Percentiles rank a stretch among this genome's conserved stretches.
phyloP scores from a whole-genome alignment of 257 asterid genomes.

The Leonotis leonurus region DNA sequence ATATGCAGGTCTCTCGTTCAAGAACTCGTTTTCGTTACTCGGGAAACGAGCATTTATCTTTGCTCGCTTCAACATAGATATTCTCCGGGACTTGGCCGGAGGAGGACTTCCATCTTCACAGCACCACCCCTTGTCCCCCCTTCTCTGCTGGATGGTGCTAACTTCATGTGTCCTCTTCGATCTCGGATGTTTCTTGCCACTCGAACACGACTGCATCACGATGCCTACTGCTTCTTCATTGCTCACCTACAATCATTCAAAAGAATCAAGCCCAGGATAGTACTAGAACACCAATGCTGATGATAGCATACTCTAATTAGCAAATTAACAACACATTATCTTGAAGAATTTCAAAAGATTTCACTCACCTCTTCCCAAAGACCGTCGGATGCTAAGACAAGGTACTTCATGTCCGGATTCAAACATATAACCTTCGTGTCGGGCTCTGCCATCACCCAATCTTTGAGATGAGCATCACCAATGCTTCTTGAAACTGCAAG shows the following conservation, averaged over 20 bases:
- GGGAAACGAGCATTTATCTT: constrained; percentile 16
- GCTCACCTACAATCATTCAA: constrained; percentile 35
- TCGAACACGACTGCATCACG: constrained; percentile 36
- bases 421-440: constrained; percentile 50
- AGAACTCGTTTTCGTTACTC: constrained; percentile 25
- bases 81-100: constrained; percentile 41
- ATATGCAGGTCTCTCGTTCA: constrained; percentile 22
- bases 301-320: too few species aligned
- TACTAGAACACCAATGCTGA: too few species aligned
- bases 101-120: constrained; percentile 50
- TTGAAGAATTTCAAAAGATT: not conserved
- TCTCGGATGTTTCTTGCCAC: constrained; percentile 28
- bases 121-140: constrained; percentile 25
- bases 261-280: not conserved
- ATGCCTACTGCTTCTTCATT: constrained; percentile 68
- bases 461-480: constrained; percentile 81
- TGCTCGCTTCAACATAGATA: constrained; percentile 26
- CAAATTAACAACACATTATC: not conserved
- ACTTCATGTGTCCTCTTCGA: constrained; percentile 27
- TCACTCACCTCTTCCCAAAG: constrained; percentile 76
- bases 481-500: constrained; percentile 85
- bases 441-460: constrained; percentile 79
- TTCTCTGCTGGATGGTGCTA: constrained; percentile 16
- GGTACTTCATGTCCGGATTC: constrained; percentile 69
- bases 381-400: constrained; percentile 81